Base-by-base conservation (phyloP, 257 asterid species). In the Nicotiana tabacum region DNA sequence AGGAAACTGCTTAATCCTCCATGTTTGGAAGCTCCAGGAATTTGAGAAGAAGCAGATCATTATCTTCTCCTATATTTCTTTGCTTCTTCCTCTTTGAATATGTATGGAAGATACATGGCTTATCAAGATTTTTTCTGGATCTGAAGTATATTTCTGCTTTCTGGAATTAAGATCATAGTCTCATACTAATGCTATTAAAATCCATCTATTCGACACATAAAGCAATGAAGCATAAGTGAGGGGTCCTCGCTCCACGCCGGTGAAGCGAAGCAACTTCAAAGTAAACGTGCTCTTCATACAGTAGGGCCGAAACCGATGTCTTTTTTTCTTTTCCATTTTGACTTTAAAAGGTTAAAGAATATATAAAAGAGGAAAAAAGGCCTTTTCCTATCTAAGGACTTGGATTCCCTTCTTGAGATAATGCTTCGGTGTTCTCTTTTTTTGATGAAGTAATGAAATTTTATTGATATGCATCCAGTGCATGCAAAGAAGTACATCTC, bases 71-170 rank as follows among this genome's bases (percentile, higher is more conserved):
- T 9, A 68, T 68, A 3, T 68, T 35, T 68, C 77, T 68, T 68
- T 4, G 55, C 48, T 35, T 68, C 30, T 68, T 68, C 77, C 55
- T 68, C 77, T 53, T 68, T 68, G 55, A 9, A 60, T n/a, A 60
- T 2, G 55, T 35, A 35, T 68, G 55, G 55, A 68, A 68, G 30
- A 68, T 35, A 35, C 2, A 8, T 18, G 55, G 32, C 48, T 39
- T 39, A 39, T 39, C 48, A 39, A 39, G 48, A 39, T 39, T 39
- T 29, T 69, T 69, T 39, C 1, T 69, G 55, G 5, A 69, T 37
- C 78, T 43, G 60, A 72, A 46, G 60, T 72, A 46, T 72, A 72
- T 72, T 72, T 72, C 61, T 72, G 37, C 79, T 72, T 12, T 72
- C 60, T 72, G 37, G 61, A 27, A 21, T 72, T 11, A 46, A 46